Evolutionary conservation across 2,329 filamentous ascomycete genomes (phyloP).

Genomic region (Aspergillus felis): DNA sequence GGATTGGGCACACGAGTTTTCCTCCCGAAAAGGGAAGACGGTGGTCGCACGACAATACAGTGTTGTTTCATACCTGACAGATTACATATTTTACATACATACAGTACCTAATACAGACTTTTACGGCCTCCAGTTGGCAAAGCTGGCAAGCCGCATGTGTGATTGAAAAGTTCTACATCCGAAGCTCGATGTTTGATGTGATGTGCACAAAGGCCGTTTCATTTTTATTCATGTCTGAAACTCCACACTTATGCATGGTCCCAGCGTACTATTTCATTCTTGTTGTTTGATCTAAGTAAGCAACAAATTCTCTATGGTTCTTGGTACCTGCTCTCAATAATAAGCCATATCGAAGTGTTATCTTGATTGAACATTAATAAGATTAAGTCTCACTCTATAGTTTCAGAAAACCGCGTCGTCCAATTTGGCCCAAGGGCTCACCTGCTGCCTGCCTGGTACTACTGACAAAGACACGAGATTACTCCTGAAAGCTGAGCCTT

Average conservation of each 20-base stretch:
- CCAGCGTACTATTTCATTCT: background rate
- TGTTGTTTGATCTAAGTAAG: background rate
- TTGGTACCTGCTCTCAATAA: background rate
- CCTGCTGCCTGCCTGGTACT: background rate
- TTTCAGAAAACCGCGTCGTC: constrained; percentile 3
- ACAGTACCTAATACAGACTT: background rate
- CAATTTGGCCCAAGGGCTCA: constrained; percentile 2
- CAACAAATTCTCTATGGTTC: too few relatives aligned
- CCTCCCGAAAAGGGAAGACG: constrained; percentile 1
- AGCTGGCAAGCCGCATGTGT: constrained; percentile 15
- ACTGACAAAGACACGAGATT: background rate
- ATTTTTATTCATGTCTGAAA: background rate
- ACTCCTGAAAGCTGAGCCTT: background rate
- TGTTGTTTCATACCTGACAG: background rate
- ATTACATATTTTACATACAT: background rate
- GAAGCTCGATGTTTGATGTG: constrained; percentile 3
- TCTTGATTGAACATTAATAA: background rate
- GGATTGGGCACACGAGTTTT: constrained; percentile 14
- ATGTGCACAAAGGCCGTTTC: background rate
- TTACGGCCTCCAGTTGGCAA: background rate
- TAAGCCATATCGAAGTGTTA: background rate
- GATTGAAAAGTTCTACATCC: constrained; percentile 16
- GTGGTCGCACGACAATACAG: background rate
- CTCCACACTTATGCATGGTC: background rate
- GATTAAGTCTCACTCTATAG: constrained; percentile 4